A percentile compares a stretch with the other conserved stretches of the same genome.
Conservation (phyloP, 148 eudicot species). For the Hydrangea macrophylla region DNA sequence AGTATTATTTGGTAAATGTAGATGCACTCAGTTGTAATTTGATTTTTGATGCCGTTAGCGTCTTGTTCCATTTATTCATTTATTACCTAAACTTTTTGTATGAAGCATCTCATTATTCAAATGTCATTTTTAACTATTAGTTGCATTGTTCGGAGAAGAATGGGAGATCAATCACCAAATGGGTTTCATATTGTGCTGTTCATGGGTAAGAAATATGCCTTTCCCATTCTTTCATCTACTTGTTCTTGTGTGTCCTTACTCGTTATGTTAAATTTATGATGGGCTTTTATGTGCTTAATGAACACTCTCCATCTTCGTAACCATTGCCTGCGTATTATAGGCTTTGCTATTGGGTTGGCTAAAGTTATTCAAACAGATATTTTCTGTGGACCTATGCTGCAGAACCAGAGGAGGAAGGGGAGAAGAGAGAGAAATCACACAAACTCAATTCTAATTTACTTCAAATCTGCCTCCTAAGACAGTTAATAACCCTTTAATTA, state of each 20-base stretch:
- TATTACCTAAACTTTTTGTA: background rate
- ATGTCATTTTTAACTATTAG: slow-evolving; percentile 37
- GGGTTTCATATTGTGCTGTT: slow-evolving; percentile 71
- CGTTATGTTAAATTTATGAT: background rate
- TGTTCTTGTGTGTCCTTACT: background rate
- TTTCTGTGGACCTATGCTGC: background rate
- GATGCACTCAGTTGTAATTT: background rate
- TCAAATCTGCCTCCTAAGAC: no score
- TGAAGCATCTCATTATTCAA: slow-evolving; percentile 1
- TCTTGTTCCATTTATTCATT: background rate
- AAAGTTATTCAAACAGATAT: background rate
- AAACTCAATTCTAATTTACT: background rate
- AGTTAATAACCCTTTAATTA: no score
- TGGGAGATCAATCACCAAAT: slow-evolving; percentile 53
- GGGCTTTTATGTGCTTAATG: background rate
- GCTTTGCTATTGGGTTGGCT: background rate
- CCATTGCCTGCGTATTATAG: background rate
- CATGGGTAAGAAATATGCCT: slow-evolving; percentile 51
- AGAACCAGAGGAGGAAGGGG: no score
- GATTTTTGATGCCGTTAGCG: background rate
- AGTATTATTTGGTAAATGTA: background rate
- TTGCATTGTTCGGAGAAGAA: slow-evolving; percentile 73
- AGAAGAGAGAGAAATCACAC: no score
- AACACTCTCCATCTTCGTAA: background rate
- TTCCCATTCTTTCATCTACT: background rate